phyloP scores from a whole-genome alignment of 75 land plant genomes.

The Adiantum capillusveneris region DNA sequence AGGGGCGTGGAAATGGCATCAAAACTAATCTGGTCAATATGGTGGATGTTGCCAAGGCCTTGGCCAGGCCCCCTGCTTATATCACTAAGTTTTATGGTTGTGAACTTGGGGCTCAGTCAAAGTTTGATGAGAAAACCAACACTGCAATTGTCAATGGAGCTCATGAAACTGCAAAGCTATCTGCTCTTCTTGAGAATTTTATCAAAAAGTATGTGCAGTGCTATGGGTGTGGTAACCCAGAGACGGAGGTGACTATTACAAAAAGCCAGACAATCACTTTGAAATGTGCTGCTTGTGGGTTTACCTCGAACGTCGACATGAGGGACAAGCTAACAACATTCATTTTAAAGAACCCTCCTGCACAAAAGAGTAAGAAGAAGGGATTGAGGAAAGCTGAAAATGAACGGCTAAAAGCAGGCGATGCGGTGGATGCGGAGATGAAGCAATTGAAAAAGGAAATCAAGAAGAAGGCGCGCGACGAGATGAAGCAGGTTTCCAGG shows the following conservation, averaged over 20 bases:
- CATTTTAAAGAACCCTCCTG: conserved; percentile 93
- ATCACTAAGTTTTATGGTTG: conserved; percentile 93
- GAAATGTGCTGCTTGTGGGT: conserved; percentile 97
- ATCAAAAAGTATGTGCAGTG: conserved; percentile 98
- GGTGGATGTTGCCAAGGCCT: conserved; percentile 96
- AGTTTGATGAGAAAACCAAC: conserved; percentile 89
- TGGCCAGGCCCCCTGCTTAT: conserved; percentile 86
- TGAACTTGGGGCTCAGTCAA: conserved; percentile 97
- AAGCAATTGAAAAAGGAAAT: conserved; percentile 75
- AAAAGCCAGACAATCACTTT: conserved; percentile 72
- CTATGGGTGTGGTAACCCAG: conserved; percentile 90
- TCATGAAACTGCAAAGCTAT: conserved; percentile 82
- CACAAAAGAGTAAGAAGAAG: conserved; percentile 81
- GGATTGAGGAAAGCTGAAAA: conserved; percentile 89
- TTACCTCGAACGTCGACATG: conserved; percentile 87
- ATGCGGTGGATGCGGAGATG: conserved; percentile 80
- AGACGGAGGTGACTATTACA: conserved; percentile 65
- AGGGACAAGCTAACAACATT: conserved; percentile 92
- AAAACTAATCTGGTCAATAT: conserved; percentile 95
- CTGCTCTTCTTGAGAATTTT: conserved; percentile 77
- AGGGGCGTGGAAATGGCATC: conserved; percentile 98
- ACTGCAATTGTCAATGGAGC: conserved; percentile 86
- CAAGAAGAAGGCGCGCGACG: conserved; percentile 37
- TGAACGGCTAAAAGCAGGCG: conserved; percentile 91
- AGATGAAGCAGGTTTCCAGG: conserved; percentile 9